Base-by-base conservation (phyloP, 495 filamentous ascomycete genomes). In the Aspergillus avenaceus region DNA sequence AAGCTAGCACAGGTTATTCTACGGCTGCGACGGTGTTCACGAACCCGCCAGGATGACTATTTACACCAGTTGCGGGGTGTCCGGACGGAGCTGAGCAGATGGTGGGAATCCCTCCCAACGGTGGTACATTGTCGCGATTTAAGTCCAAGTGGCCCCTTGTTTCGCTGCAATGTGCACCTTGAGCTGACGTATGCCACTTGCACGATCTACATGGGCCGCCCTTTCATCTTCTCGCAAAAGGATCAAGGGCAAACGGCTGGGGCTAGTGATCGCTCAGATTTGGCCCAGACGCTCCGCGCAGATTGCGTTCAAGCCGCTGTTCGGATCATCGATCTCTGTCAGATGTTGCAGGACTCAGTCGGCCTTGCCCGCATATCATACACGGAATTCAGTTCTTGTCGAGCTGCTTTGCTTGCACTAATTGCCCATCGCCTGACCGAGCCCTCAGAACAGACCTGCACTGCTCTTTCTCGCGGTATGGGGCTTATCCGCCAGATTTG, bases 331-430 rank as follows among this genome's bases (percentile, higher is more conserved):
- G 56, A 54, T 19, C 48, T 59, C 23, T 59, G 56, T 47, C 52
- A 59, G 37, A 23, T 59, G 8, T 29, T 59, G 28, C 56, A 59
- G 29, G 45, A 54, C 28, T 46, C 48, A 11, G 56, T 54, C 14
- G 52, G 56, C 4, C 27, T 59, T n/a, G 52, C 52, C 13, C 52
- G 56, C 23, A 52, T 55, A 9, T 59, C 56, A 26, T 59, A 55
- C 18, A 59, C 52, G 13, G 51, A 59, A 29, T 59, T 54, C 32
- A 59, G 44, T 37, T 53, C 43, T 9, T 59, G 56, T 11, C 56
- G 52, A n/a, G 48, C 47, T 24, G 52, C 56, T 16, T 36, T 59
- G 13, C 28, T 55, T 13, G 52, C 52, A 1, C 41, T 59, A 8
- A 59, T 59, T 49, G 56, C 56, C 21, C 52, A 49, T 25, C 37